Conservation (phyloP, 1,284 basidiomycete genomes). For the Caloboletus firmus region DNA sequence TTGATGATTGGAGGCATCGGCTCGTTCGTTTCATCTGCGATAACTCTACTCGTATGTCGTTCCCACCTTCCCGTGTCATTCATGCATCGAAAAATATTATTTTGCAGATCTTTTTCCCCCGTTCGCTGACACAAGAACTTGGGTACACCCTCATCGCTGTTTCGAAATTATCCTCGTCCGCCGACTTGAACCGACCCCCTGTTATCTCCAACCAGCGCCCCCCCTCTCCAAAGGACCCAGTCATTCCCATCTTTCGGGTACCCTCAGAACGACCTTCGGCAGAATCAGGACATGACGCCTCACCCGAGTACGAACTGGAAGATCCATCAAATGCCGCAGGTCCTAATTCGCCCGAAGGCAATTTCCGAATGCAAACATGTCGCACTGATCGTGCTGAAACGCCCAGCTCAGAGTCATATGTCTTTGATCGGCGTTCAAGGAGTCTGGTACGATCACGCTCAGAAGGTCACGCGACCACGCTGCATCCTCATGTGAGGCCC, state of each 20-base stretch:
- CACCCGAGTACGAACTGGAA: slow-evolving; percentile 34
- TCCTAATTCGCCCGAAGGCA: slow-evolving; percentile 27
- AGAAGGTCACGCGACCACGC: slow-evolving; percentile 24
- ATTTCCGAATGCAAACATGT: slow-evolving; percentile 28
- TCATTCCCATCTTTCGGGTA: slow-evolving; percentile 9
- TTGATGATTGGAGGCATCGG: slow-evolving; percentile 68
- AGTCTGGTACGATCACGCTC: slow-evolving; percentile 33
- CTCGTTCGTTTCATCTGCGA: slow-evolving; percentile 70
- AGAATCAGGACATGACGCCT: slow-evolving; percentile 29
- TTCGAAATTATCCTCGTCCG: slow-evolving; percentile 20
- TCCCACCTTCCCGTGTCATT: neutral
- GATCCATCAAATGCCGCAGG: slow-evolving; percentile 17
- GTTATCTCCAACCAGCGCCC: slow-evolving; percentile 5
- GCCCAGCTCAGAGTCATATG: slow-evolving; percentile 24
- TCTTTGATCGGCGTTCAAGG: slow-evolving; percentile 33
- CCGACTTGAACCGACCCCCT: slow-evolving; percentile 12
- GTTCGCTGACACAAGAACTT: slow-evolving; percentile 60
- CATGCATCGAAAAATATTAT: neutral
- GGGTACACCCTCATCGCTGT: slow-evolving; percentile 48
- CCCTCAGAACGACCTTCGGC: slow-evolving; percentile 21
- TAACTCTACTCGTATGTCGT: slow-evolving; percentile 61
- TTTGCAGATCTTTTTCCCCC: slow-evolving; percentile 70
- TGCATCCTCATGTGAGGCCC: slow-evolving; percentile 35
- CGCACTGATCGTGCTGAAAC: slow-evolving; percentile 15
- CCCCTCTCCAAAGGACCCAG: slow-evolving; percentile 27